Conservation (phyloP, 768 basidiomycete genomes). For the Mycena vulgaris region DNA sequence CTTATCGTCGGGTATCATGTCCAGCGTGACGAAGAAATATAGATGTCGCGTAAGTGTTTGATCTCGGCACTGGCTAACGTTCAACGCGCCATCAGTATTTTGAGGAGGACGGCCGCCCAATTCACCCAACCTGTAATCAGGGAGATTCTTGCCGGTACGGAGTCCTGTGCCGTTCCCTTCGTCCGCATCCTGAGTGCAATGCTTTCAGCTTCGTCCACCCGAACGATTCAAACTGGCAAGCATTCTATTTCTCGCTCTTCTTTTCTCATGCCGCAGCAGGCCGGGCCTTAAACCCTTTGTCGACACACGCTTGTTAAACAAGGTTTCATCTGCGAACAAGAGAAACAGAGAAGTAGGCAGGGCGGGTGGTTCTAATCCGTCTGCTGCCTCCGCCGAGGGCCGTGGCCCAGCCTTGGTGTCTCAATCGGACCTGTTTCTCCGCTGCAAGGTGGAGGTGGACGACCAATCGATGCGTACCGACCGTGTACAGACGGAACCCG, state of each 20-base stretch:
- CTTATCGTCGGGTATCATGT: too few relatives aligned
- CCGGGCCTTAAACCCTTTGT: slow-evolving; percentile 42
- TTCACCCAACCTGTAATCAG: slow-evolving; percentile 62
- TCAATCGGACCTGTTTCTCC: slow-evolving; percentile 61
- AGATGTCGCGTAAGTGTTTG: slow-evolving; percentile 60
- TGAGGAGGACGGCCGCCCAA: slow-evolving; percentile 58
- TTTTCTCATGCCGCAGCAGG: slow-evolving; percentile 23
- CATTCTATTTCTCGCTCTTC: slow-evolving; percentile 6
- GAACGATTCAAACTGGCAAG: slow-evolving; percentile 61
- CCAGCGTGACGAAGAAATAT: slow-evolving; percentile 52
- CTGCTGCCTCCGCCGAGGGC: slow-evolving; percentile 37
- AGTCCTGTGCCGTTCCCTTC: neutral
- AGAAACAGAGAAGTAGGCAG: slow-evolving; percentile 35
- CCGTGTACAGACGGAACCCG: slow-evolving; percentile 15
- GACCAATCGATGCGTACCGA: slow-evolving; percentile 31
- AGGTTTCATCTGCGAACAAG: slow-evolving; percentile 24
- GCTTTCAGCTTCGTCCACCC: slow-evolving; percentile 64
- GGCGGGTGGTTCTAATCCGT: slow-evolving; percentile 13
- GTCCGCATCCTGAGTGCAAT: neutral
- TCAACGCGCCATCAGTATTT: slow-evolving; percentile 57
- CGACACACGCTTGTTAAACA: slow-evolving; percentile 28
- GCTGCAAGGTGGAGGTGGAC: slow-evolving; percentile 48
- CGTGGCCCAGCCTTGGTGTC: slow-evolving; percentile 56
- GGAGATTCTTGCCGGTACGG: slow-evolving; percentile 65
- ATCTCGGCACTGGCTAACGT: neutral